Base-by-base conservation (phyloP, 257 asterid genomes). In the Voacanga thouarsii region DNA sequence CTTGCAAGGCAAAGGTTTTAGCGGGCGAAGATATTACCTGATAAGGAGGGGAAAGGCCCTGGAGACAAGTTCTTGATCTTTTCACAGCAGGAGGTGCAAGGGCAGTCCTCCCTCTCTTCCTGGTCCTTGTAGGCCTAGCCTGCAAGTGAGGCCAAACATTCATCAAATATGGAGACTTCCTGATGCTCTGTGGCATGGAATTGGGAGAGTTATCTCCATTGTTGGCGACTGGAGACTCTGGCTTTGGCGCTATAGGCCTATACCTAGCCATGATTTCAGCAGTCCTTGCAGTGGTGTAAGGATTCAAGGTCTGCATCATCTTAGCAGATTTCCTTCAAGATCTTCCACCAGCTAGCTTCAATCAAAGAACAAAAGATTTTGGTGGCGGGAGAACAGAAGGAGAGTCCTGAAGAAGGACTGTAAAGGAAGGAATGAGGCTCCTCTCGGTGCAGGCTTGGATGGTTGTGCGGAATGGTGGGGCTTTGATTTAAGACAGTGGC, bases 231-330 rank as follows among this genome's bases (percentile, higher is more conserved):
- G 88, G 79, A 28, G 86, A 12, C 39, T 90, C 94, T 0, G 99
- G 99, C 69, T 90, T 95, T 12, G 99, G 99, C 8, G 98, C 98
- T 7, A 95, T 95, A 0, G 99, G 99, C 78, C 98, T 79, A 72
- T 93, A 95, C 11, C 97, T 61, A 9, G 98, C 91, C 97, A 95
- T 91, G 85, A 95, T 95, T 73, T 93, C 94, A 16, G 98, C 99
- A 9, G 99, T 93, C 56, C 86, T 85, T 47, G 93, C 85, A 4
- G 94, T 72, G 79, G 87, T 76, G 78, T 86, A 88, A 15, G 95
- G 91, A 21, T 83, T 88, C 74, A 88, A 76, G 0, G 97, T 85
- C 61, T 88, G 93, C 74, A 94, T 89, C 97, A 94, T 94, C 71
- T 83, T 81, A 9, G 4, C 33, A 7, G 10, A 19, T 51, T 65